These are phyloP conservation scores for Trichoderma citrinoviride DNA, from an alignment of 2,329 filamentous ascomycete genomes.

Conservation along the genomic window DNA sequence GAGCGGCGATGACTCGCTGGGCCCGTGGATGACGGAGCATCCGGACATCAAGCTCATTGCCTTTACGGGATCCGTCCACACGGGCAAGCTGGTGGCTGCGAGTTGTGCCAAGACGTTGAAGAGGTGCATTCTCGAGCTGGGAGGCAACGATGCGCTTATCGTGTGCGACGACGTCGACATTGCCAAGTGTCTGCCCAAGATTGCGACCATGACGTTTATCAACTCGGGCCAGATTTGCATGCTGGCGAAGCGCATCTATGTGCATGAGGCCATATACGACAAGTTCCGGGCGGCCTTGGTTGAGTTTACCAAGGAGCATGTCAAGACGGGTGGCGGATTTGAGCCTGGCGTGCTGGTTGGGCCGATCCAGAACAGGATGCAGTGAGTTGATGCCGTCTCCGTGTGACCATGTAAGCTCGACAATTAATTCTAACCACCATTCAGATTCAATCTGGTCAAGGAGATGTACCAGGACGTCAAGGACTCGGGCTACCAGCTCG, in stretches of 20 bases:
- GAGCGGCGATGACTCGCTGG: slow-evolving; percentile 58
- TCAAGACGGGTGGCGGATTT: slow-evolving; percentile 46
- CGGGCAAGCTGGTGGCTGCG: slow-evolving; percentile 71
- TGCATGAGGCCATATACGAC: slow-evolving; percentile 57
- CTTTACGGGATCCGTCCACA: slow-evolving; percentile 72
- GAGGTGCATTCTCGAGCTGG: slow-evolving; percentile 64
- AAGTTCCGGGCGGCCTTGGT: slow-evolving; percentile 48
- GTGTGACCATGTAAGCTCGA: background rate
- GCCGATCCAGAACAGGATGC: slow-evolving; percentile 60
- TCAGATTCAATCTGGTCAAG: slow-evolving; percentile 15
- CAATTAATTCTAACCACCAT: background rate
- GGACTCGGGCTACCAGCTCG: slow-evolving; percentile 33
- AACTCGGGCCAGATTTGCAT: slow-evolving; percentile 60
- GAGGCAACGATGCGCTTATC: slow-evolving; percentile 63
- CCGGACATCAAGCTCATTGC: slow-evolving; percentile 59
- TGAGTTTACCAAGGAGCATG: slow-evolving; percentile 41
- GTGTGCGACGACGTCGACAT: slow-evolving; percentile 50
- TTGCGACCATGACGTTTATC: slow-evolving; percentile 45
- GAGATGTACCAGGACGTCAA: slow-evolving; percentile 37
- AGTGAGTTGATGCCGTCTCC: slow-evolving; percentile 38
- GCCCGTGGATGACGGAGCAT: slow-evolving; percentile 56
- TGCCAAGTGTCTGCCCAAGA: slow-evolving; percentile 32
- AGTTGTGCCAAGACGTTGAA: slow-evolving; percentile 63
- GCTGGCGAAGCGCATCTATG: slow-evolving; percentile 57
- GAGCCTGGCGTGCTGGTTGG: slow-evolving; percentile 46